Base-by-base conservation (phyloP, 176 grass and related monocot species). In the Juncus inflexus region DNA sequence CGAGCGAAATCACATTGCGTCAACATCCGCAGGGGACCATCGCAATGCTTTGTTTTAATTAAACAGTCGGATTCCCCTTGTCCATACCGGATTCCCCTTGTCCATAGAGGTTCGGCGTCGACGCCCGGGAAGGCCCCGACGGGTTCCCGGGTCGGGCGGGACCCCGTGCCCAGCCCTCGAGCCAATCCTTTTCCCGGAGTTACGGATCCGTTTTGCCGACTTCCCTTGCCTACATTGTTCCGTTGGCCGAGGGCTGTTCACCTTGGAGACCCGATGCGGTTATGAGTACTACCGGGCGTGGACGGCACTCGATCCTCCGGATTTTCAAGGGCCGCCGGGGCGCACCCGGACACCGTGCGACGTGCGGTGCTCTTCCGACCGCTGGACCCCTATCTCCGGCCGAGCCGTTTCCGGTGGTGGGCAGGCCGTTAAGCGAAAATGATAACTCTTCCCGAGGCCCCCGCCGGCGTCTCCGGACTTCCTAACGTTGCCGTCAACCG, bases 281-380 rank as follows among this genome's bases (percentile, higher is more conserved):
- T 78, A 78, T 78, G 76, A 78, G 76, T 78, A 71, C 76, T 66
- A 79, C 76, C 66, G 58, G 58, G 76, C 76, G 59, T 72, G 76
- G 66, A 52, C 76, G 76, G 57, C 65, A 78, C 40, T 70, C 76
- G 43, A 61, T 76, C 74, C 73, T 76, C 74, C 74, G 51, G 74
- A 77, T 71, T 71, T 71, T 71, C 67, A 71, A 40, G 67, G 67
- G 67, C 67, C 67, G 67, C 69, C 69, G 69, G n/a, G 69, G 69
- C 54, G 65, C 63, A 6, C 63, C 50, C 63, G 4, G 75, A 78
- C 81, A 80, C 80, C 81, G 14, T 64, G 64, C 55, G 76, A 83
- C 66, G 77, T 88, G 85, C 77, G 77, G 80, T 77, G 81, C 86
- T 89, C 86, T 84, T 89, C 69, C 69, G 69, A 12, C 77, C 74